Evolutionary conservation across 2,329 filamentous ascomycete species (phyloP).

Genomic region (Phaeosphaeriaceae sp.): DNA sequence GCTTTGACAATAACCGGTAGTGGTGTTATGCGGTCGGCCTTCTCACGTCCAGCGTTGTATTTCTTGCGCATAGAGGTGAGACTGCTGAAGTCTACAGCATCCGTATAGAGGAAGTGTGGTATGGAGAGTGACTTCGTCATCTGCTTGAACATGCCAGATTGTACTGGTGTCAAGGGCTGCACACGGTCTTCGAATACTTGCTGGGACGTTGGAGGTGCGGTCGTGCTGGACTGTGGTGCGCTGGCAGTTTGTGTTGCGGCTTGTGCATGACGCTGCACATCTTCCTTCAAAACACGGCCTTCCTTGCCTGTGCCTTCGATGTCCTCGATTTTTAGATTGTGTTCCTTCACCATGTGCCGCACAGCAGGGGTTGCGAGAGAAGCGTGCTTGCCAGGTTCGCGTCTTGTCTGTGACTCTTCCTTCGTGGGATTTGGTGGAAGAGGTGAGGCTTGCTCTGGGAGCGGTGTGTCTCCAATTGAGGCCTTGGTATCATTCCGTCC

Average conservation of each 20-base stretch:
- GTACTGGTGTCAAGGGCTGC: slow-evolving; percentile 76
- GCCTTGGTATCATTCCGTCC: slow-evolving; percentile 46
- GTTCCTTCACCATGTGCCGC: slow-evolving; percentile 82
- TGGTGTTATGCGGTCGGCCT: slow-evolving; percentile 73
- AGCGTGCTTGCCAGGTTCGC: slow-evolving; percentile 69
- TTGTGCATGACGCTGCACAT: slow-evolving; percentile 66
- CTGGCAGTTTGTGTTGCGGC: slow-evolving; percentile 27
- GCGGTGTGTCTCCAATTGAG: slow-evolving; percentile 21
- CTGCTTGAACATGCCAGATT: slow-evolving; percentile 94
- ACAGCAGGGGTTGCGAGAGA: slow-evolving; percentile 91
- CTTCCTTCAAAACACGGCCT: slow-evolving; percentile 90
- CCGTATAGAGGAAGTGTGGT: slow-evolving; percentile 94
- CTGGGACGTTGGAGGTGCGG: slow-evolving; percentile 17
- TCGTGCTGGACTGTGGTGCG: slow-evolving; percentile 37
- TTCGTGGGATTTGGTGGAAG: slow-evolving; percentile 29
- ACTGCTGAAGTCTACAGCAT: slow-evolving; percentile 82
- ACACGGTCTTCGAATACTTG: slow-evolving; percentile 67
- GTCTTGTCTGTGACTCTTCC: slow-evolving; percentile 25
- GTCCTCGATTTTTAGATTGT: slow-evolving; percentile 78
- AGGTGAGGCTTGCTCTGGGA: slow-evolving; percentile 21
- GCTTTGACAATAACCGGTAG: slow-evolving; percentile 97
- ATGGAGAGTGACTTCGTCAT: slow-evolving; percentile 94
- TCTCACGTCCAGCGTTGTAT: slow-evolving; percentile 65
- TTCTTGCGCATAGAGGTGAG: slow-evolving; percentile 76
- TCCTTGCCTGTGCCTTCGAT: slow-evolving; percentile 88